Percentiles rank a stretch among this genome's conserved stretches.
Conservation (phyloP, 2,329 filamentous ascomycete species). For the Herpotrichia juniperi region DNA sequence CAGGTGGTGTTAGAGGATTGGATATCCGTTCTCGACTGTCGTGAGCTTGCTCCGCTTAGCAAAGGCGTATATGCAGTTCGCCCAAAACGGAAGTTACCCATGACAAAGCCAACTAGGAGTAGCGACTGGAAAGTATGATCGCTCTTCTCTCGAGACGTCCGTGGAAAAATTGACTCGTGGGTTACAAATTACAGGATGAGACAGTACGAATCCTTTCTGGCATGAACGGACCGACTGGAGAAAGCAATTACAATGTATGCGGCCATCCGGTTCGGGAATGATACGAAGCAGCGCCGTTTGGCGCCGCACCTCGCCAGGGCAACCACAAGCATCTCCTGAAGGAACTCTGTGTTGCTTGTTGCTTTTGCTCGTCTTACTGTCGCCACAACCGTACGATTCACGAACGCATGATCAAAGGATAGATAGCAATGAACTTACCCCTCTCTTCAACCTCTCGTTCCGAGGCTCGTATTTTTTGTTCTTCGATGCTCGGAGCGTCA, state of each 20-base stretch:
- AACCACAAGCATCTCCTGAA: conserved; percentile 17
- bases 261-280: conserved; percentile 20
- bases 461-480: conserved; percentile 72
- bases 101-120: conserved; percentile 9
- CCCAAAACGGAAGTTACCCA: conserved; percentile 17
- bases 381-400: conserved; percentile 23
- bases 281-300: conserved; percentile 22
- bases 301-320: conserved; percentile 1
- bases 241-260: conserved; percentile 16
- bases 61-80: conserved; percentile 25
- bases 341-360: conserved; percentile 14
- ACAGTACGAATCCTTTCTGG: conserved; percentile 18
- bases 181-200: conserved; percentile 27
- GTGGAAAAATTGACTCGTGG: conserved; percentile 11
- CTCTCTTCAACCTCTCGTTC: conserved; percentile 72
- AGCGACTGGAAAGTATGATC: conserved; percentile 8
- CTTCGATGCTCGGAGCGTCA: conserved; percentile 73
- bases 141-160: conserved; percentile 3
- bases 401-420: conserved; percentile 16
- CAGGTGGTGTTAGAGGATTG: conserved; percentile 10
- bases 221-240: conserved; percentile 3
- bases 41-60: conserved; percentile 14
- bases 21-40: conserved; percentile 9
- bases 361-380: conserved; percentile 17
- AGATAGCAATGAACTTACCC: conserved; percentile 54